Base-by-base conservation (phyloP, 345 rosid species). In the Lepidium aucheri region DNA sequence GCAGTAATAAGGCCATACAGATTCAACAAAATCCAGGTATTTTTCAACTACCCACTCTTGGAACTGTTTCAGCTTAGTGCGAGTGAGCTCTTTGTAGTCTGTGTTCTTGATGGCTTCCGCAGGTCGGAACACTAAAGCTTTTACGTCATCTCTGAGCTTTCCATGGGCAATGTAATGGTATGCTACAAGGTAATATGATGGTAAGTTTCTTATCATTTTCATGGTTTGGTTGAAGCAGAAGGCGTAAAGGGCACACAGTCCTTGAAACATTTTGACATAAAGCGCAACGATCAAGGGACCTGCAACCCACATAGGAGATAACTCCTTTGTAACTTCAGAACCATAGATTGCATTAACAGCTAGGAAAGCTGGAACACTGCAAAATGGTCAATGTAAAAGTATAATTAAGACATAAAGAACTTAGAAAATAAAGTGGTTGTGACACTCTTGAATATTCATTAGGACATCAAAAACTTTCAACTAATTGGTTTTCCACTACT, bases 1-100 rank as follows among this genome's bases (percentile, higher is more conserved):
- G 78, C 98, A 93, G 77, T 93, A 90, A 74, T 76, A 79, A n/a
- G 97, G 97, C 97, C 98, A 92, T 75, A 92, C 68, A 28, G 89
- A 86, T 67, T 93, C 97, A 63, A 93, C 79, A 63, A 62, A 90
- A 68, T 87, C 97, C 78, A 93, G 60, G 76, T 86, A 83, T 73
- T 59, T 80, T 79, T 93, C 98, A 75, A 63, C 16, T 70, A 82
- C 9, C 94, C 90, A 85, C 28, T 53, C 89, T 80, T 73, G 75
- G 34, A 89, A 54, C 72, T 70, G 84, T 79, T 78, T 78, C 74
- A 83, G 72, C 63, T 70, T 87, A 68, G 55, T 80, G 69, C 83
- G 77, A 0, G 79, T 72, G 22, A 80, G 36, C 79, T 85, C 85
- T 74, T 82, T 80, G 82, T 83, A 82, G 74, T 85, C 84, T 69